Evolutionary conservation across 2,329 filamentous ascomycete genomes (phyloP).

Genomic region (Neobulgaria alba): DNA sequence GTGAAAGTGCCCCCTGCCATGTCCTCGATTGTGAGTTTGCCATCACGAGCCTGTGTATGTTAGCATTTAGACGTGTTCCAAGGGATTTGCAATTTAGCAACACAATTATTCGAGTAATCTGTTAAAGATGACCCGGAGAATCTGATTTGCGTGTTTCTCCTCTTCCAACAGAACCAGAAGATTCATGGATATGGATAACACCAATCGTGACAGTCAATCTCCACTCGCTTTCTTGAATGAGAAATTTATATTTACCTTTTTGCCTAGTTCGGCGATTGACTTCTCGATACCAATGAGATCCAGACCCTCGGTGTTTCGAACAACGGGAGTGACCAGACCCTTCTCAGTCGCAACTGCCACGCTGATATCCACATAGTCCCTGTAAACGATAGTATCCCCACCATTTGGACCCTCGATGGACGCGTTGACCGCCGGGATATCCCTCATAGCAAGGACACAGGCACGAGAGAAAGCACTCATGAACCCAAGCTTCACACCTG

Average conservation of each 20-base stretch:
- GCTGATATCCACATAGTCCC: conserved; percentile 96
- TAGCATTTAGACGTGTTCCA: background rate
- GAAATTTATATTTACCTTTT: conserved; percentile 57
- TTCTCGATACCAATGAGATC: conserved; percentile 85
- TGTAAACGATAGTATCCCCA: conserved; percentile 95
- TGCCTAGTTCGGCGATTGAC: conserved; percentile 85
- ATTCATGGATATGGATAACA: too few relatives aligned
- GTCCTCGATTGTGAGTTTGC: conserved; percentile 96
- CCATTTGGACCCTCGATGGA: conserved; percentile 93
- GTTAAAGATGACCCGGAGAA: too few relatives aligned
- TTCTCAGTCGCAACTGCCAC: conserved; percentile 97
- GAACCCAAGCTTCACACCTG: conserved; percentile 96
- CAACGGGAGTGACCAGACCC: conserved; percentile 91
- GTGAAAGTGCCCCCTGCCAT: conserved; percentile 99
- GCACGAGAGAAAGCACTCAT: conserved; percentile 97
- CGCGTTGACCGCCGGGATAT: conserved; percentile 90
- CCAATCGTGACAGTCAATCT: too few relatives aligned
- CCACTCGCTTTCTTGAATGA: too few relatives aligned
- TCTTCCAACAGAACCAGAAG: too few relatives aligned
- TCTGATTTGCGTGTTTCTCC: too few relatives aligned
- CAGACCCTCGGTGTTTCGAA: conserved; percentile 84
- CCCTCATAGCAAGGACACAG: conserved; percentile 83
- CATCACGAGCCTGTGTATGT: conserved; percentile 66
- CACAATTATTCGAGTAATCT: too few relatives aligned
- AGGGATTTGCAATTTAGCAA: too few relatives aligned